phyloP scores from a whole-genome alignment of 805 yeast genomes.

The Candida qinlingensis region DNA sequence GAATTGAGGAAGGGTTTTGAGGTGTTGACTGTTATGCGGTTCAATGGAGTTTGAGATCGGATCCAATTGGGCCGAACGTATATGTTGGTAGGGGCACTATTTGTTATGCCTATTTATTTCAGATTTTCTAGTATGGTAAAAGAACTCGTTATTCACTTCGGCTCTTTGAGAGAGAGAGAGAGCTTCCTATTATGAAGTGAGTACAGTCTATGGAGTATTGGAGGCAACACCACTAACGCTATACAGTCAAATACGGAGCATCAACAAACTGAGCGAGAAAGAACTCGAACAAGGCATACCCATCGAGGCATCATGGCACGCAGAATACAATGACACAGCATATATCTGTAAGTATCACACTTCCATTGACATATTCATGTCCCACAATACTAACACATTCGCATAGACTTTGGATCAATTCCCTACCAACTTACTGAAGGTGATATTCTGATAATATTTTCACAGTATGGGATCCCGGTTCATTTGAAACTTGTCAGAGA shows the following conservation, averaged over 20 bases:
- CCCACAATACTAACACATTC: neutral
- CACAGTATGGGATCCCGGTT: conserved; percentile 86
- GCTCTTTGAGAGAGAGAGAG: too few species aligned
- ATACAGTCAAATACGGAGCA: neutral
- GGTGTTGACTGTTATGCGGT: too few species aligned
- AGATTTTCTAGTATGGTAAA: too few species aligned
- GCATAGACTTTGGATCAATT: conserved; percentile 58
- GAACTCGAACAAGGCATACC: conserved; percentile 62
- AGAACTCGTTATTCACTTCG: too few species aligned
- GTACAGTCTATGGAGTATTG: too few species aligned
- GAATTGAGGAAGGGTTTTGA: too few species aligned
- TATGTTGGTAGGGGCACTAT: too few species aligned
- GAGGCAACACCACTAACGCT: neutral
- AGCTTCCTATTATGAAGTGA: too few species aligned
- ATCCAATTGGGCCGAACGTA: too few species aligned
- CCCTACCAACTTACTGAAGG: conserved; percentile 62
- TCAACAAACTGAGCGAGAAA: conserved; percentile 43
- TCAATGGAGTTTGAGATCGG: too few species aligned
- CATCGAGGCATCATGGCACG: conserved; percentile 80
- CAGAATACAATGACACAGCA: conserved; percentile 71
- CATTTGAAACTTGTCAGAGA: conserved; percentile 68
- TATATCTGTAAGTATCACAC: conserved; percentile 43
- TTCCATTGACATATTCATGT: too few species aligned
- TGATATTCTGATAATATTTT: conserved; percentile 72
- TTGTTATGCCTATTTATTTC: too few species aligned